A percentile compares a stretch with the other conserved stretches of the same genome.
Conservation (phyloP, 805 yeast species). For the Kodamaea lidongshanica region DNA sequence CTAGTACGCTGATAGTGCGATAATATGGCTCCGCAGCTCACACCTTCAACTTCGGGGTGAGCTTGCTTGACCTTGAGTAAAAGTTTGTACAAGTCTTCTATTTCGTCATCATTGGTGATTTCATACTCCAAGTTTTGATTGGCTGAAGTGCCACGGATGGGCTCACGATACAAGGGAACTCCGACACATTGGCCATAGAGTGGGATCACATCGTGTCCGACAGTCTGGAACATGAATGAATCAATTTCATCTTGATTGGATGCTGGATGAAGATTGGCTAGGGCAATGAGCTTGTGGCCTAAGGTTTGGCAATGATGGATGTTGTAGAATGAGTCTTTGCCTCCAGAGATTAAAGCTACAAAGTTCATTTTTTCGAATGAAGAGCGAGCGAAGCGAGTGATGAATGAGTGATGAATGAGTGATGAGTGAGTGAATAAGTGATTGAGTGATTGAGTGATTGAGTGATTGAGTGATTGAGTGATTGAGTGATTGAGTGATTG, state of each 20-base stretch:
- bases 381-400: too few relatives aligned
- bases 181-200: slow-evolving; percentile 64
- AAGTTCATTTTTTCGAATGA: slow-evolving; percentile 78
- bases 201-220: slow-evolving; percentile 76
- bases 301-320: slow-evolving; percentile 76
- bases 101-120: slow-evolving; percentile 70
- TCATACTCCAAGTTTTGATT: slow-evolving; percentile 65
- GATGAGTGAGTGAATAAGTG: too few relatives aligned
- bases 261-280: slow-evolving; percentile 77
- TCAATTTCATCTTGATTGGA: slow-evolving; percentile 60
- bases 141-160: slow-evolving; percentile 56
- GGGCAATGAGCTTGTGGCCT: slow-evolving; percentile 80
- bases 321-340: slow-evolving; percentile 92
- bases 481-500: too few relatives aligned
- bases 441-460: too few relatives aligned
- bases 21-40: slow-evolving; percentile 91
- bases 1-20: slow-evolving; percentile 94
- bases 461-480: too few relatives aligned
- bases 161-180: slow-evolving; percentile 70
- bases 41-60: slow-evolving; percentile 75
- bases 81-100: slow-evolving; percentile 68
- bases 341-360: slow-evolving; percentile 89
- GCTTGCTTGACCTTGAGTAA: slow-evolving; percentile 40
- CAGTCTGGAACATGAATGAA: slow-evolving; percentile 96
- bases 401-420: too few relatives aligned